Evolutionary conservation across 306 rosid genomes (phyloP).

Genomic region (Casuarina cunninghamiana): DNA sequence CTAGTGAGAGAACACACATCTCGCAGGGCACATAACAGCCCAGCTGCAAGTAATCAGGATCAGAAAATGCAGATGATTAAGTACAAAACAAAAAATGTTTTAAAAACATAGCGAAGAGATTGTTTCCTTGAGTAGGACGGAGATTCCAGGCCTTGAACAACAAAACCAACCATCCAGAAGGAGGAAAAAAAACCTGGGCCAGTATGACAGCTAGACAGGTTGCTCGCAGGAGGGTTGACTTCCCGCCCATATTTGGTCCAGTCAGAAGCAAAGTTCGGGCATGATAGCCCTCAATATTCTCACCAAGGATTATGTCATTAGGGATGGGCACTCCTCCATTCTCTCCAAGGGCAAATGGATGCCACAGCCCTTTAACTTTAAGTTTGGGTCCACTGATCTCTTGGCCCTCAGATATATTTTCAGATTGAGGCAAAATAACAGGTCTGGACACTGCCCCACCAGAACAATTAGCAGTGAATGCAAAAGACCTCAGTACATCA

Average conservation of each 20-base stretch:
- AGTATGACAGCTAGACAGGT: conserved; percentile 90
- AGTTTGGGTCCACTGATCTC: conserved; percentile 55
- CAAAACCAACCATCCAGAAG: conserved; percentile 1
- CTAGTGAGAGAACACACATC: conserved; percentile 69
- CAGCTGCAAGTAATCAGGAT: conserved; percentile 59
- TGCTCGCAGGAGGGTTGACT: conserved; percentile 91
- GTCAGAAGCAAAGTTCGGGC: conserved; percentile 80
- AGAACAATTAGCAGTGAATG: conserved; percentile 62
- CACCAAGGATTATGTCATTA: conserved; percentile 83
- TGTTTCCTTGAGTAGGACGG: background rate
- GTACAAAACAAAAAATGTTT: conserved; percentile 12
- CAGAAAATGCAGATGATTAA: conserved; percentile 11
- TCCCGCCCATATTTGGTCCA: conserved; percentile 99
- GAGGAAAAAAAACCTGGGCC: conserved; percentile 71
- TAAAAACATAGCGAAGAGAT: background rate
- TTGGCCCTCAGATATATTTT: conserved; percentile 25
- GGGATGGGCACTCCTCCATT: conserved; percentile 78
- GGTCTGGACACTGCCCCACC: conserved; percentile 88
- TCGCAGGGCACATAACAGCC: conserved; percentile 94
- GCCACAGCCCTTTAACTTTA: conserved; percentile 79
- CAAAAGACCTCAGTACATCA: conserved; percentile 88
- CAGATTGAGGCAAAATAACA: conserved; percentile 50
- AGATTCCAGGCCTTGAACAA: background rate
- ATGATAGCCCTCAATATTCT: conserved; percentile 46
- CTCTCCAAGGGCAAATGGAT: conserved; percentile 85